Percentiles rank a stretch among this genome's conserved stretches.
These are phyloP conservation scores for Phanerochaete sordida DNA, from an alignment of 768 basidiomycete species.

Conservation along the genomic window DNA sequence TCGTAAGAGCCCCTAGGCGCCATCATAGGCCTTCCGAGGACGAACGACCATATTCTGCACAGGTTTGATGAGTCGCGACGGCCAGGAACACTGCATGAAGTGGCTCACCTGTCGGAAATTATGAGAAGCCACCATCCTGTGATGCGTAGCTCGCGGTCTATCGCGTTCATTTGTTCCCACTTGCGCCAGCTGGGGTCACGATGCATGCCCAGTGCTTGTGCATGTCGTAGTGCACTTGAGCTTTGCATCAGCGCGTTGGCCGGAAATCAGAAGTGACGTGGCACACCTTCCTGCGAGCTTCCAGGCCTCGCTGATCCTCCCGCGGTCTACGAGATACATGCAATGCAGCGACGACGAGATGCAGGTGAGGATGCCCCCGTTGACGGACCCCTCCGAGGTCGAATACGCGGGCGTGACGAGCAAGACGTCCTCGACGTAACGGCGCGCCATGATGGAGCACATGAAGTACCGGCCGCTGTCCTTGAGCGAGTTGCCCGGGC, in stretches of 20 bases:
- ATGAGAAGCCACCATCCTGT: constrained; percentile 25
- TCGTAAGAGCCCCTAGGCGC: constrained; percentile 36
- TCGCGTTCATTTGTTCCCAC: constrained; percentile 24
- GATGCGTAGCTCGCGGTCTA: constrained; percentile 21
- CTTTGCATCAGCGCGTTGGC: background rate
- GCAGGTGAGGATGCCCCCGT: constrained; percentile 45
- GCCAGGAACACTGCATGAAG: background rate
- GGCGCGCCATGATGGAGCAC: constrained; percentile 41
- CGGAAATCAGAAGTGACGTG: background rate
- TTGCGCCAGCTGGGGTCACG: constrained; percentile 25
- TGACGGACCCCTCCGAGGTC: constrained; percentile 13
- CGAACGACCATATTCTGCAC: constrained; percentile 38
- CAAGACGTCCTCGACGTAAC: constrained; percentile 41
- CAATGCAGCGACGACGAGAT: constrained; percentile 43
- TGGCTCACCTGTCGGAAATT: constrained; percentile 19
- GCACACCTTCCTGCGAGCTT: constrained; percentile 21
- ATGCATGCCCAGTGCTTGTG: constrained; percentile 26
- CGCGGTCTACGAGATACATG: constrained; percentile 42
- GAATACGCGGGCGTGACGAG: constrained; percentile 18
- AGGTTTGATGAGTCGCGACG: background rate
- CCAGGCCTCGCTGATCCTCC: constrained; percentile 41
- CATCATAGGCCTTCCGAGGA: constrained; percentile 44
- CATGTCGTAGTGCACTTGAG: constrained; percentile 15
- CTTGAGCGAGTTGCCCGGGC: constrained; percentile 10
- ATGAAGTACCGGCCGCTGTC: constrained; percentile 33